A percentile compares a stretch with the other conserved stretches of the same genome.
These are phyloP conservation scores for Phytophthora megakarya DNA, from an alignment of 352 stramenopile species.

Conservation along the genomic window DNA sequence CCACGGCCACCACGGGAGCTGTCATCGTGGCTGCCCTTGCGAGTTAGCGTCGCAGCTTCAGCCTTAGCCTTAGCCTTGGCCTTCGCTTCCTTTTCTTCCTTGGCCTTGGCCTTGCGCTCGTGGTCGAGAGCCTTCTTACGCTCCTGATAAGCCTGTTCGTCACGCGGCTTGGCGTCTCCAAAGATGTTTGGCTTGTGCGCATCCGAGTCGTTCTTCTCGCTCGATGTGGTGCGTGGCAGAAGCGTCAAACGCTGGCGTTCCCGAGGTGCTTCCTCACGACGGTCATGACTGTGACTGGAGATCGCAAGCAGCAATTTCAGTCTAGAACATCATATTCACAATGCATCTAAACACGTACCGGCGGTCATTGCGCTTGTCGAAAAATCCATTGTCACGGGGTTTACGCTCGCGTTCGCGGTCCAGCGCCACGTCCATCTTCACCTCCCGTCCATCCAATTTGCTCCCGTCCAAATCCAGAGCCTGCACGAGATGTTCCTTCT, in stretches of 20 bases:
- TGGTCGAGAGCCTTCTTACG: slow-evolving; percentile 52
- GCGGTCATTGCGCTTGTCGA: slow-evolving; percentile 60
- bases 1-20: slow-evolving; percentile 41
- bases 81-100: slow-evolving; percentile 24
- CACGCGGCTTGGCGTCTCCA: slow-evolving; percentile 84
- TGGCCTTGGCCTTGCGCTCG: slow-evolving; percentile 16
- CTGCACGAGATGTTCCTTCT: slow-evolving; percentile 66
- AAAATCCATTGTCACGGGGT: slow-evolving; percentile 51
- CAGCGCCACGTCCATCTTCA: slow-evolving; percentile 79
- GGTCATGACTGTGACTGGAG: slow-evolving; percentile 28
- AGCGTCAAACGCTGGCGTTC: slow-evolving; percentile 71
- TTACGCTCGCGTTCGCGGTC: slow-evolving; percentile 58
- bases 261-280: slow-evolving; percentile 17
- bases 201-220: slow-evolving; percentile 39
- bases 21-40: slow-evolving; percentile 31
- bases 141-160: slow-evolving; percentile 70
- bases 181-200: slow-evolving; percentile 72
- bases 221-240: slow-evolving; percentile 55
- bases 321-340: background rate
- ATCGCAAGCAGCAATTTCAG: slow-evolving; percentile 14
- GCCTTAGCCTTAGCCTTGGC: slow-evolving; percentile 18
- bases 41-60: slow-evolving; percentile 21
- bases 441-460: slow-evolving; percentile 39
- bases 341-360: slow-evolving; percentile 31
- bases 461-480: slow-evolving; percentile 68